Evolutionary conservation across 495 filamentous ascomycete species (phyloP).

Genomic region (Evernia prunastri): DNA sequence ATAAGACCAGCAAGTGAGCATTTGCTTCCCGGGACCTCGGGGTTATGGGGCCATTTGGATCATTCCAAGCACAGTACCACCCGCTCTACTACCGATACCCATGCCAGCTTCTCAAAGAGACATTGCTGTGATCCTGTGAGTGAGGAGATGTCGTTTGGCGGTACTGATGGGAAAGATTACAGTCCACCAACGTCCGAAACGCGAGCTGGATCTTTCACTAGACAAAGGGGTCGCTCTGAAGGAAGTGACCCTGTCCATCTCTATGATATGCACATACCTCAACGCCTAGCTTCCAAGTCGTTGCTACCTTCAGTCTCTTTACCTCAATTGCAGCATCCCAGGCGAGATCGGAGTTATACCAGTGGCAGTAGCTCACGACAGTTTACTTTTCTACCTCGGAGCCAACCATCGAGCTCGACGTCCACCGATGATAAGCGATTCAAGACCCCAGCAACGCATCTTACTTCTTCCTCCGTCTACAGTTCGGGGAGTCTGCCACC

Average conservation of each 20-base stretch:
- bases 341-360: slow-evolving; percentile 14
- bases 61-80: slow-evolving; percentile 3
- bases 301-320: slow-evolving; percentile 11
- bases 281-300: slow-evolving; percentile 19
- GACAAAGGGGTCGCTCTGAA: slow-evolving; percentile 14
- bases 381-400: slow-evolving; percentile 13
- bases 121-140: slow-evolving; percentile 6
- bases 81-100: not conserved
- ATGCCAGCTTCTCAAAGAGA: not conserved
- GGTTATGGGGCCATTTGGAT: slow-evolving; percentile 5
- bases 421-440: not conserved
- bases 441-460: not conserved
- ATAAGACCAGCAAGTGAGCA: slow-evolving; percentile 16
- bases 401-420: slow-evolving; percentile 16
- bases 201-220: slow-evolving; percentile 4
- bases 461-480: slow-evolving; percentile 19
- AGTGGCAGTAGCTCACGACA: slow-evolving; percentile 10
- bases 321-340: slow-evolving; percentile 13
- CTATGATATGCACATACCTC: slow-evolving; percentile 23
- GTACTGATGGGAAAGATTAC: slow-evolving; percentile 18
- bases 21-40: slow-evolving; percentile 15
- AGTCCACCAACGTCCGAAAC: slow-evolving; percentile 12
- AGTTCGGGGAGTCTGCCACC: slow-evolving; percentile 16
- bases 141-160: slow-evolving; percentile 18
- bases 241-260: slow-evolving; percentile 19